phyloP scores from a whole-genome alignment of 2,329 filamentous ascomycete species.

The Trichoderma koningii region DNA sequence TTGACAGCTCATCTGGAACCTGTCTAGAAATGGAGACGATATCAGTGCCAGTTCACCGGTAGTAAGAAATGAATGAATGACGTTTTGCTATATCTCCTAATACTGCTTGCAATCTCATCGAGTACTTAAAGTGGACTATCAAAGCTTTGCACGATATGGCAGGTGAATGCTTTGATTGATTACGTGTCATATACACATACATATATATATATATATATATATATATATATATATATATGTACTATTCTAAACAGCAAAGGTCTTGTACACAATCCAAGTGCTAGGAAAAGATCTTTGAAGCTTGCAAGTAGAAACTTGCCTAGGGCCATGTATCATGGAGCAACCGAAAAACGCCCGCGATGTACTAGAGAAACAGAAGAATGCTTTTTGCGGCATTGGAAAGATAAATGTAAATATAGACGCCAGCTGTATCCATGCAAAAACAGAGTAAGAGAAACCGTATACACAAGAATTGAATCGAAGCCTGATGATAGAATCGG shows the following conservation, averaged over 20 bases:
- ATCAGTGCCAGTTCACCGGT: too few relatives aligned
- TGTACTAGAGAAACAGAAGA: background rate
- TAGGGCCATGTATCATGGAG: background rate
- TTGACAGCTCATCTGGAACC: background rate
- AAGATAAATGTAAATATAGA: background rate
- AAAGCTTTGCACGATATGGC: too few relatives aligned
- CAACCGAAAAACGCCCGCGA: background rate
- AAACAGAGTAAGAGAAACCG: too few relatives aligned
- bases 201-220: background rate
- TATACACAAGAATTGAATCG: conserved; percentile 19
- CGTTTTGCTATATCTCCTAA: too few relatives aligned
- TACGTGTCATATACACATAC: background rate
- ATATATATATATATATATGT: background rate
- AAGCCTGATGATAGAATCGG: background rate
- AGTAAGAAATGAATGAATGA: background rate
- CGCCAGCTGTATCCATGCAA: conserved; percentile 10
- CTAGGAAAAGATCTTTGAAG: background rate
- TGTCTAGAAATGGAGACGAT: background rate
- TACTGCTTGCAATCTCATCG: too few relatives aligned
- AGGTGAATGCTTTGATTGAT: background rate
- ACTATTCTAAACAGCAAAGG: conserved; percentile 1
- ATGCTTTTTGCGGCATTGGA: background rate
- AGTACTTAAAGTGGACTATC: too few relatives aligned
- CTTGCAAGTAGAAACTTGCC: background rate
- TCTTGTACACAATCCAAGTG: background rate